phyloP scores from a whole-genome alignment of 2,329 filamentous ascomycete genomes.

The Catunica adiposa region DNA sequence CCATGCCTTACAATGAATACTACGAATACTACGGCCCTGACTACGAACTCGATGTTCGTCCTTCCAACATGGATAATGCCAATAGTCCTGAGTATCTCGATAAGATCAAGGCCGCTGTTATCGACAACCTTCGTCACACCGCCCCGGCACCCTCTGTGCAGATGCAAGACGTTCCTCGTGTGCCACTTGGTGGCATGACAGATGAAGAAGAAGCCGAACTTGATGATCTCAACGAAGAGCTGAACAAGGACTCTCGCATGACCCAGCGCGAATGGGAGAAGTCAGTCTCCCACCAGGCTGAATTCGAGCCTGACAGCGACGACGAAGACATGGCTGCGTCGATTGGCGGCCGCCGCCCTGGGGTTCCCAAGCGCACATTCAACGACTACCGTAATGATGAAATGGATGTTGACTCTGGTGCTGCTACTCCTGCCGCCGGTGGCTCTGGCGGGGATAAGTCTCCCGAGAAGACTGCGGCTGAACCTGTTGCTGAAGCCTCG shows the following conservation, averaged over 20 bases:
- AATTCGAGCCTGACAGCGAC: constrained; percentile 65
- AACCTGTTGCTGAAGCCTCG: constrained; percentile 23
- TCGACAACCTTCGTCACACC: constrained; percentile 76
- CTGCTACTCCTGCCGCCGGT: constrained; percentile 24
- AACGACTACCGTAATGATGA: constrained; percentile 33
- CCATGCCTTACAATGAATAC: constrained; percentile 93
- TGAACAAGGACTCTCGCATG: constrained; percentile 67
- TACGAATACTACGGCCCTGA: constrained; percentile 88
- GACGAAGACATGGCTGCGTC: constrained; percentile 64
- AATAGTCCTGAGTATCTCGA: constrained; percentile 71
- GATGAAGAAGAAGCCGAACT: constrained; percentile 51
- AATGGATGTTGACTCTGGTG: constrained; percentile 20
- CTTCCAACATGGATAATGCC: constrained; percentile 81
- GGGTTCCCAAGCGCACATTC: constrained; percentile 34
- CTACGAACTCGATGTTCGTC: constrained; percentile 75
- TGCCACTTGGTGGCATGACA: constrained; percentile 43
- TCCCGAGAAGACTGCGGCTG: constrained; percentile 18
- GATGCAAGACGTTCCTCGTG: constrained; percentile 59
- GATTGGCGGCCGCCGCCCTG: constrained; percentile 49
- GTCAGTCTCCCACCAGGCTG: constrained; percentile 56
- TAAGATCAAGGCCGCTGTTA: constrained; percentile 62
- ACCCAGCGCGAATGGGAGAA: constrained; percentile 74
- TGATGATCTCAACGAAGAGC: constrained; percentile 62
- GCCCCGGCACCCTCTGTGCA: constrained; percentile 79
- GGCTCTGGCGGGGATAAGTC: constrained; percentile 21